Percentiles rank a stretch among this genome's conserved stretches.
These are phyloP conservation scores for Pseudoturritis turrita DNA, from an alignment of 345 rosid species.

Conservation along the genomic window DNA sequence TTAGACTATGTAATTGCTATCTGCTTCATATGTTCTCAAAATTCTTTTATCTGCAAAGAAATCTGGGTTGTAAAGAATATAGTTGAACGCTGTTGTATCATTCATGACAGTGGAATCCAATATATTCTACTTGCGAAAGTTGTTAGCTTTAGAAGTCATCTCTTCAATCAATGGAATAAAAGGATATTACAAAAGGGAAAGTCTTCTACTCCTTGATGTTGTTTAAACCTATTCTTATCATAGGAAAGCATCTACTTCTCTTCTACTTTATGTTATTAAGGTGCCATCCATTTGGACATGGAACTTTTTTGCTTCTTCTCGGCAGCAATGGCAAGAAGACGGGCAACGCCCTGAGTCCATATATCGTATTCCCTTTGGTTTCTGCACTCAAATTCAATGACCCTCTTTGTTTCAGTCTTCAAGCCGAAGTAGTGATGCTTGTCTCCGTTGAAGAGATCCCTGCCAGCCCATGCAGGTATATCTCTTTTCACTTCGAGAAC, in stretches of 20 bases:
- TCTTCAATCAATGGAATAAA: constrained; percentile 7
- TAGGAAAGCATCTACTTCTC: not conserved
- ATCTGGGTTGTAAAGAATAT: not conserved
- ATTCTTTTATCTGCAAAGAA: not conserved
- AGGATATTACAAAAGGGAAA: not conserved
- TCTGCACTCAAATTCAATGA: constrained; percentile 83
- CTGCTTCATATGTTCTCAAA: not conserved
- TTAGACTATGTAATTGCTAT: not conserved
- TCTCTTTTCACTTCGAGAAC: constrained; percentile 69
- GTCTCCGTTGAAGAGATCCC: constrained; percentile 69
- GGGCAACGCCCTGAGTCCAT: constrained; percentile 77
- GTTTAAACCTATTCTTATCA: constrained; percentile 7
- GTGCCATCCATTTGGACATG: constrained; percentile 20
- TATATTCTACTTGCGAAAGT: constrained; percentile 3
- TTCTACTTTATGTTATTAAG: not conserved
- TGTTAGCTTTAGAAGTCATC: constrained; percentile 1
- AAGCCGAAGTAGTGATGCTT: constrained; percentile 75
- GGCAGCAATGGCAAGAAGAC: constrained; percentile 55
- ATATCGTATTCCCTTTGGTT: constrained; percentile 65
- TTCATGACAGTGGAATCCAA: not conserved
- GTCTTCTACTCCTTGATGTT: not conserved
- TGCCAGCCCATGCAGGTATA: constrained; percentile 88
- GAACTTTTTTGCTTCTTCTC: constrained; percentile 38
- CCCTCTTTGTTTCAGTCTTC: constrained; percentile 59
- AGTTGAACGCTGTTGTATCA: not conserved